A percentile compares a stretch with the other conserved stretches of the same genome.
phyloP scores from a whole-genome alignment of 2,329 filamentous ascomycete species.

The Fusarium sp. region DNA sequence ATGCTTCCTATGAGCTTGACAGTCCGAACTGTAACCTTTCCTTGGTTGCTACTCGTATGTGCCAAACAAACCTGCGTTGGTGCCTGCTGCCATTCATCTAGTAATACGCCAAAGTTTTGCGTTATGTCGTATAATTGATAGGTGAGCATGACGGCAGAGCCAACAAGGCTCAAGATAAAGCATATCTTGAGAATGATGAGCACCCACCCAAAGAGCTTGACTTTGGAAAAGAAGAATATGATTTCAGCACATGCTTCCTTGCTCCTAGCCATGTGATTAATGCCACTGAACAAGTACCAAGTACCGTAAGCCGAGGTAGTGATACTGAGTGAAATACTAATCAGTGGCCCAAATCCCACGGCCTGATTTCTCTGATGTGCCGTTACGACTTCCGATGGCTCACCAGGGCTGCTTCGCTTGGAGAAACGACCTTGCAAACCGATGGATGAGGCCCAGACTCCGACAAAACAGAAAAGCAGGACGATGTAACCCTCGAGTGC shows the following conservation, averaged over 20 bases:
- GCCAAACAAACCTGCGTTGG: neutral
- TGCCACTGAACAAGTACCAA: neutral
- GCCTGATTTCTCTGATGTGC: neutral
- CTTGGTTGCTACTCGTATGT: neutral
- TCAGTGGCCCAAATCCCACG: neutral
- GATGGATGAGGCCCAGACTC: neutral
- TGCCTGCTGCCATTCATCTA: neutral
- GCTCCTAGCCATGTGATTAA: neutral
- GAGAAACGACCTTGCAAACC: neutral
- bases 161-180: neutral
- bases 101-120: neutral
- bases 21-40: neutral
- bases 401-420: neutral
- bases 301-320: neutral
- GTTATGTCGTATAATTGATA: neutral
- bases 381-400: too few relatives aligned
- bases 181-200: neutral
- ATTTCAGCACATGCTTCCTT: neutral
- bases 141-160: neutral
- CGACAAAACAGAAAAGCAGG: neutral
- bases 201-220: neutral
- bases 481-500: conserved; percentile 1
- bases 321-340: neutral
- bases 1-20: neutral
- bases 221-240: neutral